Evolutionary conservation across 768 basidiomycete genomes (phyloP).

Genomic region (Xanthoconium purpureum): DNA sequence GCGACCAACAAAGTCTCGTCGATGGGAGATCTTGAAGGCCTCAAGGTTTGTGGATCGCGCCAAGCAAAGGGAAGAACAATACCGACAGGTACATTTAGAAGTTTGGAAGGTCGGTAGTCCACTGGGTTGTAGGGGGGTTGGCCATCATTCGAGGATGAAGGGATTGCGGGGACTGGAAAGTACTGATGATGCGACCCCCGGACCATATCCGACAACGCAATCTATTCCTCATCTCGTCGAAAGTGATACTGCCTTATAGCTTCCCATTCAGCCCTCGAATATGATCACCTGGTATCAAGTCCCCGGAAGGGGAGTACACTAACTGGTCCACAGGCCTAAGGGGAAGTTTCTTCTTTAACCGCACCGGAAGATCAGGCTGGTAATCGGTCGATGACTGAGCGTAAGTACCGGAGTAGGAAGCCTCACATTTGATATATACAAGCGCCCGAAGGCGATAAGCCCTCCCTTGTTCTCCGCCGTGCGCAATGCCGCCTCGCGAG

Average conservation of each 20-base stretch:
- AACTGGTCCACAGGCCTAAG: constrained; percentile 7
- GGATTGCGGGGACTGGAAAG: background rate
- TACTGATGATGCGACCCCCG: too few species aligned
- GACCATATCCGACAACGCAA: background rate
- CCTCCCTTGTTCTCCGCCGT: background rate
- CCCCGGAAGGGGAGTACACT: background rate
- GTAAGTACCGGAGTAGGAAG: too few species aligned
- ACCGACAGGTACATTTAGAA: too few species aligned
- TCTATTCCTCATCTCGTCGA: background rate
- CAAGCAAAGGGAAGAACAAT: background rate
- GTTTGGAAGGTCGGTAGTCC: too few species aligned
- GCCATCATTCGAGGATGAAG: background rate
- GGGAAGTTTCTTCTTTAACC: constrained; percentile 21
- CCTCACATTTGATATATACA: background rate
- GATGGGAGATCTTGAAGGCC: too few species aligned
- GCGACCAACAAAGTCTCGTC: too few species aligned
- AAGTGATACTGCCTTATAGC: background rate
- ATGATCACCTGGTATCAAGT: constrained; percentile 1
- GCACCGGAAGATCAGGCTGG: constrained; percentile 34
- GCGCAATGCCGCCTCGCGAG: too few species aligned
- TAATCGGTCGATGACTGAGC: background rate
- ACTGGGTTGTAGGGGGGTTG: too few species aligned
- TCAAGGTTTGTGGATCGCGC: background rate
- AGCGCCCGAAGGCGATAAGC: background rate
- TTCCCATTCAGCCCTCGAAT: background rate